These are phyloP conservation scores for Russula virescens DNA, from an alignment of 768 basidiomycete genomes.

Conservation along the genomic window DNA sequence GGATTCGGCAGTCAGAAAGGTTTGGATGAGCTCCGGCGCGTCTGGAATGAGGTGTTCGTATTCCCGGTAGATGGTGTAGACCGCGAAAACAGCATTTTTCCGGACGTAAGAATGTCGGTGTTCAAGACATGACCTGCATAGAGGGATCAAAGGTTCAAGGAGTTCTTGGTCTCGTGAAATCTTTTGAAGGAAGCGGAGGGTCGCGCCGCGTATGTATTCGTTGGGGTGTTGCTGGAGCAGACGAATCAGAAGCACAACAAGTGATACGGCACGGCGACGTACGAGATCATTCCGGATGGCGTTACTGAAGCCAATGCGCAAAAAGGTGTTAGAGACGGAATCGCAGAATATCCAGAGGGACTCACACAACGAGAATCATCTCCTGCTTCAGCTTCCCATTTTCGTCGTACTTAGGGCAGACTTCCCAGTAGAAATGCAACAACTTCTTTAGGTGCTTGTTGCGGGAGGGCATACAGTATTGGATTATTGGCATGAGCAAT, in stretches of 20 bases:
- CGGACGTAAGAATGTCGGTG: slow-evolving; percentile 97
- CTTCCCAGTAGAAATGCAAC: slow-evolving; percentile 94
- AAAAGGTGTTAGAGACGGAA: not conserved
- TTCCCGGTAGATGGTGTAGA: slow-evolving; percentile 90
- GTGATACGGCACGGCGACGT: slow-evolving; percentile 29
- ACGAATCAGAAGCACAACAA: slow-evolving; percentile 7
- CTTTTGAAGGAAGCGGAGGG: slow-evolving; percentile 93
- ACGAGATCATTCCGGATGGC: slow-evolving; percentile 97
- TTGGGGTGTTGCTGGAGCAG: slow-evolving; percentile 88
- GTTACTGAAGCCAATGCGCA: slow-evolving; percentile 48
- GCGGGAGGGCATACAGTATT: slow-evolving; percentile 92
- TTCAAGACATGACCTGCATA: slow-evolving; percentile 89
- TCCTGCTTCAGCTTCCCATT: slow-evolving; percentile 97
- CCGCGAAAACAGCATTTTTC: slow-evolving; percentile 96
- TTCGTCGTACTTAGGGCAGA: slow-evolving; percentile 97
- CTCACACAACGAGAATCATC: slow-evolving; percentile 98
- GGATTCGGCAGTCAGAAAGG: slow-evolving; percentile 92
- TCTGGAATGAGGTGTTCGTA: slow-evolving; percentile 95
- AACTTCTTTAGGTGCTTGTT: slow-evolving; percentile 98
- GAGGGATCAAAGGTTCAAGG: slow-evolving; percentile 92
- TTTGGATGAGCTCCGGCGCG: slow-evolving; percentile 91
- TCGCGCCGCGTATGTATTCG: slow-evolving; percentile 98
- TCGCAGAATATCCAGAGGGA: slow-evolving; percentile 27
- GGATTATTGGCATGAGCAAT: slow-evolving; percentile 96
- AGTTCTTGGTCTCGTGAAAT: slow-evolving; percentile 89